Conservation (phyloP, 345 rosid genomes). For the Lepidium africanum region DNA sequence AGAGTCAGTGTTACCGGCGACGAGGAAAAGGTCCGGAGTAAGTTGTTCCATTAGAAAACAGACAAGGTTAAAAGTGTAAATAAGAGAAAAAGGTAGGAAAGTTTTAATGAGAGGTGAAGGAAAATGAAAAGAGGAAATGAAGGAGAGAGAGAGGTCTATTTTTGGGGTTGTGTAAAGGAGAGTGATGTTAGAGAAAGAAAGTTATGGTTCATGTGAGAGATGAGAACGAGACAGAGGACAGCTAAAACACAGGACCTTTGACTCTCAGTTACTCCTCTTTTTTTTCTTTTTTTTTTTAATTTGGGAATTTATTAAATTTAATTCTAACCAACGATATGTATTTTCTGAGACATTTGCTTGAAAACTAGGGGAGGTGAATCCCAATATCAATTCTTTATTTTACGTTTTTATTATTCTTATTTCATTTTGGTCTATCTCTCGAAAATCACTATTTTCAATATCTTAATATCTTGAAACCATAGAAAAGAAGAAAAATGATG, state of each 20-base stretch:
- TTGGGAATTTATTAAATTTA: not conserved
- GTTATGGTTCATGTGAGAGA: constrained; percentile 30
- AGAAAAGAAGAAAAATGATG: not conserved
- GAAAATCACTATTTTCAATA: not conserved
- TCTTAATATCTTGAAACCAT: not conserved
- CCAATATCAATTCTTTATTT: not conserved
- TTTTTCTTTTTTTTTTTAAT: not conserved
- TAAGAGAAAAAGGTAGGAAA: not conserved
- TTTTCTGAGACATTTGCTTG: constrained; percentile 15
- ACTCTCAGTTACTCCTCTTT: not conserved
- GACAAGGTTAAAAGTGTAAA: constrained; percentile 11
- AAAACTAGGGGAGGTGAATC: constrained; percentile 15
- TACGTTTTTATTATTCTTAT: not conserved
- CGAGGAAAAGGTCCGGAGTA: constrained; percentile 19
- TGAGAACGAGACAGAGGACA: constrained; percentile 26
- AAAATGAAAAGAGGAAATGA: constrained; percentile 10
- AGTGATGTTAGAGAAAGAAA: constrained; percentile 32
- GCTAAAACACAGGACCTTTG: constrained; percentile 31
- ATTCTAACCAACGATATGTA: not conserved
- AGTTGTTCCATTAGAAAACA: constrained; percentile 15
- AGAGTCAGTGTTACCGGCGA: constrained; percentile 40
- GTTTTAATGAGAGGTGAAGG: not conserved
- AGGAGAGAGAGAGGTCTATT: not conserved
- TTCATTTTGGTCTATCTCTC: not conserved
- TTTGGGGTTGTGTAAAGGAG: constrained; percentile 25